Conservation (phyloP, 2,329 filamentous ascomycete genomes). For the Dothidotthia symphoricarpi region DNA sequence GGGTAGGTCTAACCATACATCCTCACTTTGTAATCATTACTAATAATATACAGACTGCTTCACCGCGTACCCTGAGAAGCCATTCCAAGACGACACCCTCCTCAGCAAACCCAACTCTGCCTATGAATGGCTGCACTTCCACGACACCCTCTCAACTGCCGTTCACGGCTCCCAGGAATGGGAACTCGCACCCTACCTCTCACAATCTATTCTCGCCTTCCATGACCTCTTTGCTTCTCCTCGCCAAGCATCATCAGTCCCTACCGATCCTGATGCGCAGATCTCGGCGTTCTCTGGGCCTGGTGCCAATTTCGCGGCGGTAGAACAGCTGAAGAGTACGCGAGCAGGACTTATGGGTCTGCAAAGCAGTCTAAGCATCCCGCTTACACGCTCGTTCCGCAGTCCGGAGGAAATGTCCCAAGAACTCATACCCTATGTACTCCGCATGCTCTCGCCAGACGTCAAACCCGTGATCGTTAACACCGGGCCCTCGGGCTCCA, state of each 20-base stretch:
- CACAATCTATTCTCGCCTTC: conserved; percentile 82
- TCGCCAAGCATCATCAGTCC: conserved; percentile 45
- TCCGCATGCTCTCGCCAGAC: conserved; percentile 80
- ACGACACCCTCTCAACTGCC: conserved; percentile 76
- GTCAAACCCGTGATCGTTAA: conserved; percentile 87
- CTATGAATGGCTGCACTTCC: conserved; percentile 95
- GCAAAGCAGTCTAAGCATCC: conserved; percentile 68
- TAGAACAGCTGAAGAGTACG: conserved; percentile 78
- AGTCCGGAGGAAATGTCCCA: conserved; percentile 73
- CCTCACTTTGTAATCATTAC: not conserved
- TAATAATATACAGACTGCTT: conserved; percentile 64
- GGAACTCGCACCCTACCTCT: conserved; percentile 85
- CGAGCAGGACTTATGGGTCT: conserved; percentile 70
- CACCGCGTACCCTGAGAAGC: conserved; percentile 76
- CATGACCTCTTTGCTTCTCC: conserved; percentile 83
- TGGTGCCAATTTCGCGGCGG: conserved; percentile 75
- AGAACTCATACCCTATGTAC: conserved; percentile 81
- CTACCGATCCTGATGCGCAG: conserved; percentile 42
- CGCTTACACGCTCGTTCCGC: conserved; percentile 73
- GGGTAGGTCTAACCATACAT: conserved; percentile 30
- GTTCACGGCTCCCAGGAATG: conserved; percentile 86
- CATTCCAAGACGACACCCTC: conserved; percentile 89
- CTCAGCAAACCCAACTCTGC: conserved; percentile 82
- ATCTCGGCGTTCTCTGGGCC: conserved; percentile 76
- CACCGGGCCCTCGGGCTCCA: conserved; percentile 47